phyloP scores from a whole-genome alignment of 495 filamentous ascomycete species.

The Jackrogersella minutella region DNA sequence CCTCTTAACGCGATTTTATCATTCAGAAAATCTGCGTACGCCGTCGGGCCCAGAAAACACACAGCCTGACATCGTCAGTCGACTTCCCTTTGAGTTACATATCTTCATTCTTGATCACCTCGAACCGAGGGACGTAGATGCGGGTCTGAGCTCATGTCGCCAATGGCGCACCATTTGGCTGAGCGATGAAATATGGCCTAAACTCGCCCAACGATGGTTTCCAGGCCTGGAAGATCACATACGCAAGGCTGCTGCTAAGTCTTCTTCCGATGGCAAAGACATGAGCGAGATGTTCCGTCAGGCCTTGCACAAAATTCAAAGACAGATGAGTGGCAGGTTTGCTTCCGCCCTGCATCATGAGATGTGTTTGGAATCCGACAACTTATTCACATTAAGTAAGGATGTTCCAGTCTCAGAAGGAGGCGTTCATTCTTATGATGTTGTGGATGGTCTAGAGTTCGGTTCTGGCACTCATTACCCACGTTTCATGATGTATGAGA shows the following conservation, averaged over 20 bases:
- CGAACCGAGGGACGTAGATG: slow-evolving; percentile 37
- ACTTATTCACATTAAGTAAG: slow-evolving; percentile 40
- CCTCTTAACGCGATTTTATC: slow-evolving; percentile 21
- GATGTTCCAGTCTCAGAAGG: slow-evolving; percentile 33
- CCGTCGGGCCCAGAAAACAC: background rate
- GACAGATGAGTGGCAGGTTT: slow-evolving; percentile 35
- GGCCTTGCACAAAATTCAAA: slow-evolving; percentile 36
- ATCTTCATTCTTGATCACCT: slow-evolving; percentile 33
- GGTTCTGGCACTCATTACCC: slow-evolving; percentile 27
- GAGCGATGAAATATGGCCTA: slow-evolving; percentile 45
- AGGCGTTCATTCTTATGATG: slow-evolving; percentile 41
- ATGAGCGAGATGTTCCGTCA: slow-evolving; percentile 34
- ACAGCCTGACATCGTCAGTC: slow-evolving; percentile 34
- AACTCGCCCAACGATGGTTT: slow-evolving; percentile 39
- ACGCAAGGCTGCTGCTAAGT: slow-evolving; percentile 15
- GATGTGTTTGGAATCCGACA: slow-evolving; percentile 35
- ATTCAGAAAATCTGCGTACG: background rate
- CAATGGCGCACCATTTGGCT: slow-evolving; percentile 39
- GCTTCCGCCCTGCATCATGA: slow-evolving; percentile 39
- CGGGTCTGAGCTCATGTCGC: slow-evolving; percentile 31
- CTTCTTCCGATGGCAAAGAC: slow-evolving; percentile 15
- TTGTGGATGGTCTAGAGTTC: slow-evolving; percentile 34
- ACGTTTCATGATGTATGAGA: slow-evolving; percentile 44
- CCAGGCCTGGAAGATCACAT: slow-evolving; percentile 37
- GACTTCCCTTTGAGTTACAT: slow-evolving; percentile 45